Evolutionary conservation across 306 rosid genomes (phyloP).

Genomic region (Glycine soja): DNA sequence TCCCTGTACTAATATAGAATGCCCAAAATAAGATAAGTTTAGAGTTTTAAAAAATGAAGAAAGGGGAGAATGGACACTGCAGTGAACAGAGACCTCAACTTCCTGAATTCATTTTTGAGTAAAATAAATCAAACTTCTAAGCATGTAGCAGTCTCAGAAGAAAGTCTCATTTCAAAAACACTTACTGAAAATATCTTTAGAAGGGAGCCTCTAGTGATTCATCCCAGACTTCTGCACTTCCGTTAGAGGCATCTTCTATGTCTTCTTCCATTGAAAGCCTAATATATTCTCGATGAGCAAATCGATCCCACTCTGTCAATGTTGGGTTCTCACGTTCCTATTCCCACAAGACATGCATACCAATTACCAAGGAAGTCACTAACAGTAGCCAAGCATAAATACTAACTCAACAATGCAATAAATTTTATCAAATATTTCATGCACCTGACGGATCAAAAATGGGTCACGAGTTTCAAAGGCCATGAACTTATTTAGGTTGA

Average conservation of each 20-base stretch:
- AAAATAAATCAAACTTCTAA: slow-evolving; percentile 33
- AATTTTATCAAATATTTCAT: slow-evolving; percentile 31
- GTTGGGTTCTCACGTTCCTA: slow-evolving; percentile 99
- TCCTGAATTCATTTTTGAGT: slow-evolving; percentile 35
- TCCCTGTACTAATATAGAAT: slow-evolving; percentile 51
- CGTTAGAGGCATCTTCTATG: slow-evolving; percentile 98
- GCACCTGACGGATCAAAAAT: slow-evolving; percentile 97
- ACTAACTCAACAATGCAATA: slow-evolving; percentile 16
- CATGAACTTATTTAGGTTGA: slow-evolving; percentile 98
- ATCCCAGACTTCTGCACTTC: slow-evolving; percentile 99
- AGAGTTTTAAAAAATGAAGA: neutral
- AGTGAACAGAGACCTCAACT: slow-evolving; percentile 26
- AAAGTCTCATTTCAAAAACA: slow-evolving; percentile 38
- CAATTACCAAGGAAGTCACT: slow-evolving; percentile 44
- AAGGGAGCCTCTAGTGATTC: slow-evolving; percentile 99
- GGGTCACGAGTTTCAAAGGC: slow-evolving; percentile 99
- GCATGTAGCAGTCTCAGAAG: slow-evolving; percentile 33
- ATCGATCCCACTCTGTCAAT: slow-evolving; percentile 99
- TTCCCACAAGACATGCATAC: slow-evolving; percentile 43
- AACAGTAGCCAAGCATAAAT: slow-evolving; percentile 37
- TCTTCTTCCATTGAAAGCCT: slow-evolving; percentile 99
- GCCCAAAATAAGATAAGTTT: slow-evolving; percentile 19
- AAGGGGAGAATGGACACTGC: slow-evolving; percentile 28
- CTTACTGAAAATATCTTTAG: slow-evolving; percentile 63
- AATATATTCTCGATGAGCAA: slow-evolving; percentile 98